These are phyloP conservation scores for Torrubiellomyces zombiae DNA, from an alignment of 2,329 filamentous ascomycete species.

Conservation along the genomic window DNA sequence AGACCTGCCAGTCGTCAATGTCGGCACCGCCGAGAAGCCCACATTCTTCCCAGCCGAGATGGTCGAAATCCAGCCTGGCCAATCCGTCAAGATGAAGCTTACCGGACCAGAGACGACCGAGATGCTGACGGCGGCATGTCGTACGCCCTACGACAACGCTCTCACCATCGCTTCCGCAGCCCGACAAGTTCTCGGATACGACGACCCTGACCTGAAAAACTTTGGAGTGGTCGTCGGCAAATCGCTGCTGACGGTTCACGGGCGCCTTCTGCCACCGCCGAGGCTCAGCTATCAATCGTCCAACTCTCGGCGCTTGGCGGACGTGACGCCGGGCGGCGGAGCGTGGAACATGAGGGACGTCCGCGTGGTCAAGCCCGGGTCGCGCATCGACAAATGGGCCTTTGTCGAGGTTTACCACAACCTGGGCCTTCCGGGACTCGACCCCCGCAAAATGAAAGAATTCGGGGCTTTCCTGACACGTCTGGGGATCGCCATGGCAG, in stretches of 20 bases:
- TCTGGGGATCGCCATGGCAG: constrained; percentile 23
- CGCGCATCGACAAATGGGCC: constrained; percentile 30
- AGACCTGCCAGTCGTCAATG: constrained; percentile 46
- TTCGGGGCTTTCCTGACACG: constrained; percentile 21
- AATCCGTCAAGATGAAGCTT: constrained; percentile 44
- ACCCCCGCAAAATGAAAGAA: constrained; percentile 8
- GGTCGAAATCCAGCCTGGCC: constrained; percentile 46
- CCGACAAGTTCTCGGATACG: constrained; percentile 39
- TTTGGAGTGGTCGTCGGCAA: constrained; percentile 50
- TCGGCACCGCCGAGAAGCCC: constrained; percentile 39
- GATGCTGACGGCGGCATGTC: constrained; percentile 61
- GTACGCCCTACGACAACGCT: constrained; percentile 49
- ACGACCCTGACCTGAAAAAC: constrained; percentile 24
- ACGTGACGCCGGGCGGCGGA: constrained; percentile 27
- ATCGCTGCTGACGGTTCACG: constrained; percentile 53
- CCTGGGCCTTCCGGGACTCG: constrained; percentile 9
- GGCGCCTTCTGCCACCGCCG: constrained; percentile 49
- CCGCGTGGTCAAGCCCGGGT: constrained; percentile 36
- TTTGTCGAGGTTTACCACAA: too few relatives aligned
- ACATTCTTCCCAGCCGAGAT: constrained; percentile 51
- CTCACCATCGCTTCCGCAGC: constrained; percentile 44
- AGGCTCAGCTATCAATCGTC: constrained; percentile 36
- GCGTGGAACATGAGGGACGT: constrained; percentile 52
- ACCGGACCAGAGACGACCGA: constrained; percentile 39
- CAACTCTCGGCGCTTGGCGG: constrained; percentile 7